Evolutionary conservation across 2,329 filamentous ascomycete species (phyloP).

Genomic region (Aureobasidium leucospermi): DNA sequence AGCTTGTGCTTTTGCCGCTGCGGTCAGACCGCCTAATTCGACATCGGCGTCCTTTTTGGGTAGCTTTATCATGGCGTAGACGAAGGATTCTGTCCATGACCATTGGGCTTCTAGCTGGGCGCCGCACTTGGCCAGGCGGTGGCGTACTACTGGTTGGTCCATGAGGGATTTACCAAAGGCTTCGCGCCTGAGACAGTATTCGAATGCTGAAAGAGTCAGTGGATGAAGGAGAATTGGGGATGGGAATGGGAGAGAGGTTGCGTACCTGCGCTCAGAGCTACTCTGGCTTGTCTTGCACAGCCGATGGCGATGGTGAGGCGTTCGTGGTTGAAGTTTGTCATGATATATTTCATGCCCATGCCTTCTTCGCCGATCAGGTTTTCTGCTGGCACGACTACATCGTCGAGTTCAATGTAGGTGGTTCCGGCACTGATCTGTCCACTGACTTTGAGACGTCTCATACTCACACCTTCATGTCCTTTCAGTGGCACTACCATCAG

Average conservation of each 20-base stretch:
- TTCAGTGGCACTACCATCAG: constrained; percentile 66
- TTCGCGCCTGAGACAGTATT: constrained; percentile 58
- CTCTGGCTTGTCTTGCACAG: constrained; percentile 54
- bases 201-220: constrained; percentile 40
- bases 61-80: constrained; percentile 60
- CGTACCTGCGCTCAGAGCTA: constrained; percentile 44
- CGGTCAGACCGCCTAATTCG: constrained; percentile 64
- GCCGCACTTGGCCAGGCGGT: constrained; percentile 64
- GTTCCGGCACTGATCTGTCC: constrained; percentile 61
- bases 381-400: constrained; percentile 62
- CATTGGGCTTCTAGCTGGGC: constrained; percentile 61
- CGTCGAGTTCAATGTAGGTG: constrained; percentile 68
- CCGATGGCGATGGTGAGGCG: constrained; percentile 59
- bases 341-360: constrained; percentile 62
- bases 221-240: not conserved
- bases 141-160: constrained; percentile 67
- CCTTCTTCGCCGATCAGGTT: constrained; percentile 66
- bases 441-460: constrained; percentile 59
- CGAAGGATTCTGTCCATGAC: constrained; percentile 66
- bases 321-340: constrained; percentile 64
- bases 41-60: constrained; percentile 51
- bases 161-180: constrained; percentile 63
- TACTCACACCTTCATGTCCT: constrained; percentile 56
- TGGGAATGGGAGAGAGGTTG: not conserved
- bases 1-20: constrained; percentile 63